A percentile compares a stretch with the other conserved stretches of the same genome.
These are phyloP conservation scores for Colletotrichum endophyticum DNA, from an alignment of 2,329 filamentous ascomycete genomes.

Conservation along the genomic window DNA sequence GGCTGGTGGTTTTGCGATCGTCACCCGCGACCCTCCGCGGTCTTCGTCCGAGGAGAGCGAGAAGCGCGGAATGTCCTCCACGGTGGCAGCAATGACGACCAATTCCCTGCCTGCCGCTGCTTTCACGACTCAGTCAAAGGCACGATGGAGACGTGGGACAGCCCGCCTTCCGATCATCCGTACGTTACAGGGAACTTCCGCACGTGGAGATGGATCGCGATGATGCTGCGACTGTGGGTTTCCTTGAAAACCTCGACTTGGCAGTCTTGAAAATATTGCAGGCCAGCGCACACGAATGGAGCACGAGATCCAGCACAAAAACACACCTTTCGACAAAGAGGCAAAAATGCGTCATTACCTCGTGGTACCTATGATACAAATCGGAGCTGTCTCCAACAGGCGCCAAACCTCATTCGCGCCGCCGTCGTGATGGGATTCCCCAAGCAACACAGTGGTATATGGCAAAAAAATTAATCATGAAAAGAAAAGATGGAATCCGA, in stretches of 20 bases:
- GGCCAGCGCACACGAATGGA: background rate
- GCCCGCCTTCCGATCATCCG: constrained; percentile 5
- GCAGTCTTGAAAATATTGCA: background rate
- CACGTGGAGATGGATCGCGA: background rate
- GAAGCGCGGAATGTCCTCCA: background rate
- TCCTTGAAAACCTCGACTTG: constrained; percentile 1
- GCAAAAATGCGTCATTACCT: constrained; percentile 15
- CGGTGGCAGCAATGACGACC: background rate
- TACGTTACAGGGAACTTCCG: background rate
- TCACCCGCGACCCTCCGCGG: background rate
- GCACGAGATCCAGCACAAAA: background rate
- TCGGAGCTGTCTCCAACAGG: background rate
- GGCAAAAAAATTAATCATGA: background rate
- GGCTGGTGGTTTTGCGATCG: background rate
- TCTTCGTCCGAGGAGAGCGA: constrained; percentile 3
- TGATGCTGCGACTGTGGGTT: background rate
- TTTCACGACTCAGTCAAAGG: constrained; percentile 1
- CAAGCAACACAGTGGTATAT: constrained; percentile 20
- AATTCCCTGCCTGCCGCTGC: background rate
- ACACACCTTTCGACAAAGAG: background rate
- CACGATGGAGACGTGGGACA: background rate
- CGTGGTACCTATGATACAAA: constrained; percentile 14
- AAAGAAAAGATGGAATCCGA: background rate
- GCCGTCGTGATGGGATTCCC: constrained; percentile 13
- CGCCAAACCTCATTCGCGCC: background rate